Evolutionary conservation across 495 filamentous ascomycete genomes (phyloP).

Genomic region (Penicillium lagena): DNA sequence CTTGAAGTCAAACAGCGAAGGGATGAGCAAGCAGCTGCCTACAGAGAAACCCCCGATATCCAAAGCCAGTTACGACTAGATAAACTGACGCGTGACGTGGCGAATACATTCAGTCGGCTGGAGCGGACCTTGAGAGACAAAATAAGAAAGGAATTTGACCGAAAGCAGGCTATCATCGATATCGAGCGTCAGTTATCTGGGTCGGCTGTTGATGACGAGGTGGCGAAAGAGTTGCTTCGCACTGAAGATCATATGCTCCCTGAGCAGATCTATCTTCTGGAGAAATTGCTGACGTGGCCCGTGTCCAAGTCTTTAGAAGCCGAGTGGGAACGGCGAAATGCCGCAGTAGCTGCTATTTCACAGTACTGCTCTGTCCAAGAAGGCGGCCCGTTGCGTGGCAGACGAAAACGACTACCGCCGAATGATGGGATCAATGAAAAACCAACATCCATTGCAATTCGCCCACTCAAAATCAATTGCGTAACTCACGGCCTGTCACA

Average conservation of each 20-base stretch:
- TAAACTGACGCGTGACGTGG: conserved; percentile 7
- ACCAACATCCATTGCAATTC: conserved; percentile 5
- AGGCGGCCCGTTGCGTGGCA: conserved; percentile 13
- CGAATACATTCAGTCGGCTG: conserved; percentile 12
- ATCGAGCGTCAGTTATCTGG: conserved; percentile 18
- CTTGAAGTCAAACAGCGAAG: conserved; percentile 1
- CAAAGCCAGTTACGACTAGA: conserved; percentile 2
- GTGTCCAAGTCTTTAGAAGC: conserved; percentile 20
- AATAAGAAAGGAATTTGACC: conserved; percentile 13
- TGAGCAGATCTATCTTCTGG: conserved; percentile 18
- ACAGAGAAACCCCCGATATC: conserved; percentile 1
- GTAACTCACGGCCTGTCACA: conserved; percentile 5
- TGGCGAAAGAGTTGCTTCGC: conserved; percentile 14
- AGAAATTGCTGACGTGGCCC: conserved; percentile 21
- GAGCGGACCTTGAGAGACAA: conserved; percentile 5
- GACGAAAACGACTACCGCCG: conserved; percentile 13
- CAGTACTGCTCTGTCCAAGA: conserved; percentile 14
- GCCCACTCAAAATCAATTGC: conserved; percentile 7
- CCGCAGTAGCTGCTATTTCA: conserved; percentile 9
- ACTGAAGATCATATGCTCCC: conserved; percentile 14
- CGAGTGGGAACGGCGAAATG: conserved; percentile 19
- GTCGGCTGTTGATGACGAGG: conserved; percentile 11
- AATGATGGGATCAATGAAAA: conserved; percentile 3
- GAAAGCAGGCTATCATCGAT: conserved; percentile 15
- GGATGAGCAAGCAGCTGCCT: conserved; percentile 2